Percentiles rank a stretch among this genome's conserved stretches.
phyloP scores from a whole-genome alignment of 2,329 filamentous ascomycete species.

The Ceratocystiopsis sp. region DNA sequence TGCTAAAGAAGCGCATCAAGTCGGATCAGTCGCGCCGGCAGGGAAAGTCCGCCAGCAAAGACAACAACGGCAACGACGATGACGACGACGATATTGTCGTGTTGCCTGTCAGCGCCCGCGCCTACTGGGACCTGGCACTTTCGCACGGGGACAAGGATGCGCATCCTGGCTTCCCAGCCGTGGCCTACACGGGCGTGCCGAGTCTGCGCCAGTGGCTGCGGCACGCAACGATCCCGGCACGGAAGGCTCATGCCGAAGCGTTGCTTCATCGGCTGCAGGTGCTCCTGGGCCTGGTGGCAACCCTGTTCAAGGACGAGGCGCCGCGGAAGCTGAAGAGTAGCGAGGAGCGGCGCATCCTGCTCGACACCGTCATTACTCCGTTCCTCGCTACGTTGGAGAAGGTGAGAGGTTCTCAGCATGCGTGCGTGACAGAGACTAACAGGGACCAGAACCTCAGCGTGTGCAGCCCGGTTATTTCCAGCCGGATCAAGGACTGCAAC shows the following conservation, averaged over 20 bases:
- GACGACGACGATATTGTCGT: background rate
- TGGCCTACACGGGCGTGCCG: constrained; percentile 2
- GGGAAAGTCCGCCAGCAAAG: background rate
- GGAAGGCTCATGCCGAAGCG: background rate
- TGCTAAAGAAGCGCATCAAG: background rate
- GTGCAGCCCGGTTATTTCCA: background rate
- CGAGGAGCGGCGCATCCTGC: too few relatives aligned
- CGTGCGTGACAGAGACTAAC: background rate
- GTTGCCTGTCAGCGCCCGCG: constrained; percentile 3
- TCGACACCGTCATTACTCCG: too few relatives aligned
- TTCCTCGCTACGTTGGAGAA: background rate
- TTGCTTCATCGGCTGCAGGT: constrained; percentile 3
- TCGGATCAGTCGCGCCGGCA: too few relatives aligned
- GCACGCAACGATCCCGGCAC: background rate
- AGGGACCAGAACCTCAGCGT: too few relatives aligned
- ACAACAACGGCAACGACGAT: background rate
- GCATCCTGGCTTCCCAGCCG: background rate
- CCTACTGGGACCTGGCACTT: constrained; percentile 1
- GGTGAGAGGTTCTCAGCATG: background rate
- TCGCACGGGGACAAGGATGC: background rate
- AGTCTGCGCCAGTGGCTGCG: constrained; percentile 5
- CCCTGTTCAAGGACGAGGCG: too few relatives aligned
- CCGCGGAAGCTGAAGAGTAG: too few relatives aligned
- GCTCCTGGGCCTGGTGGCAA: background rate
- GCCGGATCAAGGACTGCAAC: background rate